phyloP scores from a whole-genome alignment of 225 moss, liverwort and hornwort genomes.

The Ulota crispa region DNA sequence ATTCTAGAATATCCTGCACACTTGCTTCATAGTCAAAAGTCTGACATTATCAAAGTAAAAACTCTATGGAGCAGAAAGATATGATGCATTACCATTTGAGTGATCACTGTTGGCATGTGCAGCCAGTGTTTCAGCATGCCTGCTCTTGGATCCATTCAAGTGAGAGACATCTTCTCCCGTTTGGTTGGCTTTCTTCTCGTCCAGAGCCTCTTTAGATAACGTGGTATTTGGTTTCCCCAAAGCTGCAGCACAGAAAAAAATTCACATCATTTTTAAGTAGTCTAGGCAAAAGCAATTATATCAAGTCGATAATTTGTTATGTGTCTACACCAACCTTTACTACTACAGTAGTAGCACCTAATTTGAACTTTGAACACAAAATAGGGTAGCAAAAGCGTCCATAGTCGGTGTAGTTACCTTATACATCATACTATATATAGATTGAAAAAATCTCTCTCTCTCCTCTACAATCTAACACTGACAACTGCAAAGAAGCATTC shows the following conservation, averaged over 20 bases:
- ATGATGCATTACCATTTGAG: slow-evolving; percentile 27
- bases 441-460: neutral
- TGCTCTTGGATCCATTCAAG: slow-evolving; percentile 2
- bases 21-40: neutral
- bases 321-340: neutral
- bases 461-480: neutral
- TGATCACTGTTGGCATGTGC: slow-evolving; percentile 13
- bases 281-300: neutral
- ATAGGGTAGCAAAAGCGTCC: too few relatives aligned
- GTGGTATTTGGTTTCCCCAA: slow-evolving; percentile 58
- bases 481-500: neutral
- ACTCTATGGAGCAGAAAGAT: neutral
- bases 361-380: too few relatives aligned
- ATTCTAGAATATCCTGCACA: neutral
- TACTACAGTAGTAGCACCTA: too few relatives aligned
- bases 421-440: neutral
- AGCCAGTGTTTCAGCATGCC: slow-evolving; percentile 18
- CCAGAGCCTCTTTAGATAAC: slow-evolving; percentile 53
- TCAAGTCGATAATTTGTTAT: neutral
- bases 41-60: too few relatives aligned
- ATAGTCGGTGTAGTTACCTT: too few relatives aligned
- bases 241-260: slow-evolving; percentile 27
- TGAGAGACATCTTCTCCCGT: slow-evolving; percentile 23
- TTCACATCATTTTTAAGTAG: neutral
- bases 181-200: slow-evolving; percentile 51